Evolutionary conservation across 2,329 filamentous ascomycete species (phyloP).

Genomic region (Immersiporthe knoxdaviesiana): DNA sequence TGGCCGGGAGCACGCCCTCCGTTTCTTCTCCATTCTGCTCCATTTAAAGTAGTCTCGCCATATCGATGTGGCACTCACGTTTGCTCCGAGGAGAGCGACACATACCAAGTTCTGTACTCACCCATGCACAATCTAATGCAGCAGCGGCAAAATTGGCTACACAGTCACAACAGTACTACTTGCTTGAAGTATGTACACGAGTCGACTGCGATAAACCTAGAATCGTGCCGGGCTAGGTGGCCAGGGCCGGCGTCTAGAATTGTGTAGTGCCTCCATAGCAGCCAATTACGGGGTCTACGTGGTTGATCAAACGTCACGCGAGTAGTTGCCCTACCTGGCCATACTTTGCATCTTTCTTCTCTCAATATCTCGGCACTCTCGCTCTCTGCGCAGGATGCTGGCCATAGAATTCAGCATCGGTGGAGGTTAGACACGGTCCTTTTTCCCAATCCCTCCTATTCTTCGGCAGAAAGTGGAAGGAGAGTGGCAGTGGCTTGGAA

Average conservation of each 20-base stretch:
- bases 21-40: not conserved
- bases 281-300: not conserved
- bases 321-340: not conserved
- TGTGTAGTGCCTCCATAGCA: not conserved
- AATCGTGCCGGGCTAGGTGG: not conserved
- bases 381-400: not conserved
- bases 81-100: no score
- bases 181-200: no score
- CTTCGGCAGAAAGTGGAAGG: no score
- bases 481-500: not conserved
- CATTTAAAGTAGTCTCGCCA: not conserved
- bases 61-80: no score
- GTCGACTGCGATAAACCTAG: not conserved
- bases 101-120: no score
- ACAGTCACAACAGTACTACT: no score
- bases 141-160: not conserved
- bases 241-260: not conserved
- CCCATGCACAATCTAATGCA: not conserved
- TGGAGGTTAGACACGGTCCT: no score
- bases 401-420: no score
- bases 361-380: no score
- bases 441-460: no score
- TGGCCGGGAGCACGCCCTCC: not conserved
- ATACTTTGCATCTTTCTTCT: not conserved
- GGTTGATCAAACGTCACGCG: not conserved